These are phyloP conservation scores for Geotrichum macrosporum DNA, from an alignment of 1,139 yeast genomes.

Conservation along the genomic window DNA sequence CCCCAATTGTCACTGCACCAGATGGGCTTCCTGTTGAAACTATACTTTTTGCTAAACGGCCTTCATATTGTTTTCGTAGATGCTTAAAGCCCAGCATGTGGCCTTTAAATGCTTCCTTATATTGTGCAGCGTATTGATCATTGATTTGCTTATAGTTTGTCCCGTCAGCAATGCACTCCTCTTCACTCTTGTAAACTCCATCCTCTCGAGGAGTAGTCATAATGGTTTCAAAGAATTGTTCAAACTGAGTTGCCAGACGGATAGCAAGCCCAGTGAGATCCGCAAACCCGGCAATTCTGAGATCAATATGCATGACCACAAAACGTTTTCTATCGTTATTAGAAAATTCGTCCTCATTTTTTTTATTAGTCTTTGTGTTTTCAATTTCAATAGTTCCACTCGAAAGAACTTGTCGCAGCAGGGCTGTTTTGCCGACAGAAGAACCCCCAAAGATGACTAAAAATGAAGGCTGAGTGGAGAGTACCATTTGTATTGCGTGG, in stretches of 20 bases:
- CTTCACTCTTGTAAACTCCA: constrained; percentile 17
- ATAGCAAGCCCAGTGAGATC: constrained; percentile 23
- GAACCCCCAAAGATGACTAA: constrained; percentile 26
- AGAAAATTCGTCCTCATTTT: too few species aligned
- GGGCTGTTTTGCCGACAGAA: constrained; percentile 26
- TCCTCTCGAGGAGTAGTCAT: constrained; percentile 21
- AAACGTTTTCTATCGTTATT: constrained; percentile 19
- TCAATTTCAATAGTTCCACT: too few species aligned
- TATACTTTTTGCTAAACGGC: constrained; percentile 16
- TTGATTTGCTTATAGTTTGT: constrained; percentile 7
- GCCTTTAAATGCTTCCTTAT: constrained; percentile 23
- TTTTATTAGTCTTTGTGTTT: too few species aligned
- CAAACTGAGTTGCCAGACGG: constrained; percentile 23
- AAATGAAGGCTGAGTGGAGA: constrained; percentile 24
- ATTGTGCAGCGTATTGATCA: constrained; percentile 17
- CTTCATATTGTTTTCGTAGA: constrained; percentile 22
- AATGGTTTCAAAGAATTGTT: constrained; percentile 21
- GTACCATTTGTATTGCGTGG: constrained; percentile 12
- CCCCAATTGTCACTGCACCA: constrained; percentile 22
- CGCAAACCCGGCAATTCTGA: constrained; percentile 25
- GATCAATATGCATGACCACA: constrained; percentile 24
- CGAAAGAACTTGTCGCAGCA: constrained; percentile 23
- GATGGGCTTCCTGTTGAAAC: constrained; percentile 10
- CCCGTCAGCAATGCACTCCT: constrained; percentile 16
- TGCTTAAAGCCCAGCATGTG: constrained; percentile 25